Evolutionary conservation across 225 moss, liverwort and hornwort genomes (phyloP), one percentile per base, ranked within the genome.

Genomic region (Polytrichum formosum): DNA sequence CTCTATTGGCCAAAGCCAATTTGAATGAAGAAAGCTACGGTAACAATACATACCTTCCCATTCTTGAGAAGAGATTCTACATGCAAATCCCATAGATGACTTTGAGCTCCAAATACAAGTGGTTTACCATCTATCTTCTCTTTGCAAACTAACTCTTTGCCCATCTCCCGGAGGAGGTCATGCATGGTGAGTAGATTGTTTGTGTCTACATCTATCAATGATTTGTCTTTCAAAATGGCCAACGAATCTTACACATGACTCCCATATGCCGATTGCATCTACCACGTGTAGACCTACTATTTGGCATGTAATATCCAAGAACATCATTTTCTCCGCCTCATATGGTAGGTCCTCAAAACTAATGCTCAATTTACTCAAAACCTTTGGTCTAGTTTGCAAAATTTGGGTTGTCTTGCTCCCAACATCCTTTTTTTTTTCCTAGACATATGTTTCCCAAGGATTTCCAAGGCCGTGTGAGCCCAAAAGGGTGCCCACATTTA

Each of bases 361-460:
- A 7, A 67, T 67, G 28, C 65, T 66, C 20, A 73, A 7, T 21
- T 26, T 63, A 56, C 33, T 30, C 31, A 66, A 28, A 1, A 66
- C 23, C 7, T 73, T 33, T 1, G 7, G 26, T 33, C 65, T 65
- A 13, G 0, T 22, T 20, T 21, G 31, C 55, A 65, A 22, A 3
- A 66, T 27, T 28, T 28, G 20, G 23, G 10, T 6, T 30, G 53
- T n/a, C 18, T 73, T 30, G 17, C 29, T 18, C 83, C 83, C 79
- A 21, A 63, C 72, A 0, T 53, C 5, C n/a, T 74, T 20, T 5
- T 0, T 68, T 72, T 0, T 68, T 72, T 83, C 17, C 17, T 13
- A 19, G 17, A 54, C 55, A 80, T 53, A 9, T 76, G 74, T 18
- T 67, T 5, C 53, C 80, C 83, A 56, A 83, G 74, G 54, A 83